phyloP scores from a whole-genome alignment of 371 early-diverging fungal species.

The Neoconidiobolus thromboides region DNA sequence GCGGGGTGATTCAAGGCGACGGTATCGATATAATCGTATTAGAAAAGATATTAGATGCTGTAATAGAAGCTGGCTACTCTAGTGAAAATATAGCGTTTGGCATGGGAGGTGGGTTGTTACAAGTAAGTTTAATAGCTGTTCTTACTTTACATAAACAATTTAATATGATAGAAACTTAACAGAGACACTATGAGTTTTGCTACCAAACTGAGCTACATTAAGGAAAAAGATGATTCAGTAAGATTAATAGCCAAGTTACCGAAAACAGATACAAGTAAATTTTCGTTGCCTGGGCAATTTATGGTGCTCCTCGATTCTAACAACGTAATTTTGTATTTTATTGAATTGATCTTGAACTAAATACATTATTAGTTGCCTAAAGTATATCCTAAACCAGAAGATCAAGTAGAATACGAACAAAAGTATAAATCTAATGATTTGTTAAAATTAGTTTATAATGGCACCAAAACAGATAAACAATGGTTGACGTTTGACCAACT shows the following conservation, averaged over 20 bases:
- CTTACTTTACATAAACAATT: background rate
- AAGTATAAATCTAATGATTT: constrained; percentile 8
- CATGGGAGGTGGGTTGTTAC: constrained; percentile 63
- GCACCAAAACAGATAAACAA: constrained; percentile 15
- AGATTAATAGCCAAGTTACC: constrained; percentile 27
- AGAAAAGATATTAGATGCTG: constrained; percentile 27
- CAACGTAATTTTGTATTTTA: background rate
- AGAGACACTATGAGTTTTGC: constrained; percentile 73
- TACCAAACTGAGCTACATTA: constrained; percentile 44
- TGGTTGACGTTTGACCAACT: constrained; percentile 30
- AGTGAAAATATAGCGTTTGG: constrained; percentile 57
- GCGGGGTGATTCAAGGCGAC: constrained; percentile 67
- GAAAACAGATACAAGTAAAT: constrained; percentile 38
- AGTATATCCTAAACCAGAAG: constrained; percentile 16
- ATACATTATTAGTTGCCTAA: constrained; percentile 15
- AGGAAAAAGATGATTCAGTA: constrained; percentile 28
- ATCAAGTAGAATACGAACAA: constrained; percentile 5
- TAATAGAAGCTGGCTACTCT: constrained; percentile 29
- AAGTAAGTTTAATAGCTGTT: constrained; percentile 5
- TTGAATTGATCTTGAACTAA: background rate
- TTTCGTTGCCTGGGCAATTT: constrained; percentile 52
- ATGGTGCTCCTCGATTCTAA: constrained; percentile 18
- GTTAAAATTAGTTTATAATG: constrained; percentile 30
- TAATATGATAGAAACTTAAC: constrained; percentile 34
- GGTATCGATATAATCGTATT: constrained; percentile 34